Percentiles rank a stretch among this genome's conserved stretches.
Evolutionary conservation across 2,329 filamentous ascomycete genomes (phyloP).

Genomic region (Colletotrichum filicis): DNA sequence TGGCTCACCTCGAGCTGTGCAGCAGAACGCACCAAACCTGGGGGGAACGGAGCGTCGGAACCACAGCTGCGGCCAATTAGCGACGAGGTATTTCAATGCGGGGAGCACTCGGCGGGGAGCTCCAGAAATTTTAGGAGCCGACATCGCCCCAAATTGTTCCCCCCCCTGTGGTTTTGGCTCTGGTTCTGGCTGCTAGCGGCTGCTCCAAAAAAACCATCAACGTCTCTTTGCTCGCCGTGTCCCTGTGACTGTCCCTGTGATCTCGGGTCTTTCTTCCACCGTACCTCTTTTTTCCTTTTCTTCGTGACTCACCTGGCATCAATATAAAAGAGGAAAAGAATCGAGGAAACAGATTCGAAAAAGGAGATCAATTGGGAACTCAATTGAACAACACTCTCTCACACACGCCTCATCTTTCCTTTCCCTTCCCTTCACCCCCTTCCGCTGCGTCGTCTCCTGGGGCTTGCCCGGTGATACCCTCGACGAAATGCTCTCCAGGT

Average conservation of each 20-base stretch:
- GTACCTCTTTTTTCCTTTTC: slow-evolving; percentile 4
- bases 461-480: slow-evolving; percentile 16
- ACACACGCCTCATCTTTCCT: background rate
- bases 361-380: background rate
- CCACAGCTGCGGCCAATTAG: slow-evolving; percentile 39
- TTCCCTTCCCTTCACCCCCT: background rate
- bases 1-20: background rate
- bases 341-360: slow-evolving; percentile 4
- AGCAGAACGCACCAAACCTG: background rate
- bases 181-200: background rate
- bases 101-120: slow-evolving; percentile 40
- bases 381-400: slow-evolving; percentile 1
- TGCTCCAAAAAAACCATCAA: slow-evolving; percentile 8
- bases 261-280: slow-evolving; percentile 34
- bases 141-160: slow-evolving; percentile 43
- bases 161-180: background rate
- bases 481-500: slow-evolving; percentile 38
- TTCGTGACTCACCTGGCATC: slow-evolving; percentile 36
- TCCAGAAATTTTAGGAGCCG: slow-evolving; percentile 42
- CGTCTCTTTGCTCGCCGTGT: slow-evolving; percentile 35
- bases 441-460: background rate
- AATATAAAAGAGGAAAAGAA: slow-evolving; percentile 9
- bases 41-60: background rate
- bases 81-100: slow-evolving; percentile 41
- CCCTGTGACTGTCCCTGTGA: slow-evolving; percentile 45